Evolutionary conservation across 176 grass and related monocot species (phyloP).

Genomic region (Musa acuminata): DNA sequence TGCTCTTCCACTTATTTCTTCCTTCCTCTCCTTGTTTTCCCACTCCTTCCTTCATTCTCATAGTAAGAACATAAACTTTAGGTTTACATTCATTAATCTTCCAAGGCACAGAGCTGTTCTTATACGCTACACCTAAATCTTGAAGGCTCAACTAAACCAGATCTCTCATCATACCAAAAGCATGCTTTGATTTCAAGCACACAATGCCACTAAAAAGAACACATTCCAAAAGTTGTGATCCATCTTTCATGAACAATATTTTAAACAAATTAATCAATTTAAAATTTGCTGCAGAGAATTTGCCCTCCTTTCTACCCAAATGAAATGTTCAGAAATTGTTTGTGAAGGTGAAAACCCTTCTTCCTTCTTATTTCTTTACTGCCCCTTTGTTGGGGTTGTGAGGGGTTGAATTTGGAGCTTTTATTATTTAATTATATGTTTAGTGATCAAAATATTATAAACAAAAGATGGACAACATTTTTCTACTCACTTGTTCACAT

Average conservation of each 20-base stretch:
- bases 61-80: background rate
- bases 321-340: background rate
- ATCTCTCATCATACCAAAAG: no score
- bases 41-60: background rate
- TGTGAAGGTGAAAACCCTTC: background rate
- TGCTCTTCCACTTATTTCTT: no score
- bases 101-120: background rate
- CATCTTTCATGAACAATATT: background rate
- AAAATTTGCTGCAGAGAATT: no score
- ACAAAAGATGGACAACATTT: background rate
- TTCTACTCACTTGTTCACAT: conserved; percentile 87
- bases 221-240: background rate
- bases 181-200: no score
- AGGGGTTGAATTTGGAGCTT: background rate
- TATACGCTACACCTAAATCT: no score
- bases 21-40: no score
- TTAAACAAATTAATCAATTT: background rate
- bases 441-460: background rate
- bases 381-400: background rate
- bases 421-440: background rate
- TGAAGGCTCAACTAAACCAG: no score
- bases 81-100: background rate
- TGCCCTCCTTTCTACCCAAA: background rate
- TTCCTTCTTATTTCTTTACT: no score
- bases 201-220: background rate